Evolutionary conservation across 495 filamentous ascomycete genomes (phyloP).

Genomic region (Sporormia fimetaria): DNA sequence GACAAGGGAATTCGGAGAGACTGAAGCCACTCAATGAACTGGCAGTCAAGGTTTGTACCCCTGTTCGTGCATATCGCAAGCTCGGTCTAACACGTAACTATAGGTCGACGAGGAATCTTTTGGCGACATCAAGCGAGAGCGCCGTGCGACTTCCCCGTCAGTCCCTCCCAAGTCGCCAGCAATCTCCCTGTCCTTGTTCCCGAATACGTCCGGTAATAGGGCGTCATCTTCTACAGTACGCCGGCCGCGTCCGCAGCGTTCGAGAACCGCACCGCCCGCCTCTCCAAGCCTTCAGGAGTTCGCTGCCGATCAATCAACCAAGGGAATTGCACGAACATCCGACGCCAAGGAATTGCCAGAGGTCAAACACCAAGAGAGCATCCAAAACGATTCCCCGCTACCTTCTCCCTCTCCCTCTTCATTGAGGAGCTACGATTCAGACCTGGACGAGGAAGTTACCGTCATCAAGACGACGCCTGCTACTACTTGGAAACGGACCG

Average conservation of each 20-base stretch:
- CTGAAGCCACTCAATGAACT: constrained; percentile 41
- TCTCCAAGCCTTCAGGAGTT: constrained; percentile 33
- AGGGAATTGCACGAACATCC: constrained; percentile 2
- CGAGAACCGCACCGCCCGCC: constrained; percentile 47
- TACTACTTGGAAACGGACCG: constrained; percentile 26
- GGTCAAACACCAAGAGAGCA: constrained; percentile 29
- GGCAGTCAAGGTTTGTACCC: constrained; percentile 24
- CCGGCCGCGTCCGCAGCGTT: constrained; percentile 40
- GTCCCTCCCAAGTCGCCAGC: constrained; percentile 38
- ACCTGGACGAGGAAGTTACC: constrained; percentile 30
- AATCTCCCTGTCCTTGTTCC: constrained; percentile 54
- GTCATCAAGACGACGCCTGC: constrained; percentile 26
- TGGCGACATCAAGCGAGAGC: constrained; percentile 17
- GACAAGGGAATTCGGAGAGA: constrained; percentile 58
- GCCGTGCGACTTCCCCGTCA: constrained; percentile 22
- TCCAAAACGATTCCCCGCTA: no score
- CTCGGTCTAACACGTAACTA: constrained; percentile 12
- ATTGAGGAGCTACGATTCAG: constrained; percentile 30
- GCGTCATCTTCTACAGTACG: constrained; percentile 33
- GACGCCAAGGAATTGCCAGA: constrained; percentile 14
- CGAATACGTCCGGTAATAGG: constrained; percentile 11
- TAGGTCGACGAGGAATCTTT: constrained; percentile 8
- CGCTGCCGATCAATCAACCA: no score
- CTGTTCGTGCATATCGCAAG: constrained; percentile 2
- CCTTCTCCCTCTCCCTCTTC: no score